phyloP scores from a whole-genome alignment of 1,284 basidiomycete genomes.

The Moesziomyces aphidis region DNA sequence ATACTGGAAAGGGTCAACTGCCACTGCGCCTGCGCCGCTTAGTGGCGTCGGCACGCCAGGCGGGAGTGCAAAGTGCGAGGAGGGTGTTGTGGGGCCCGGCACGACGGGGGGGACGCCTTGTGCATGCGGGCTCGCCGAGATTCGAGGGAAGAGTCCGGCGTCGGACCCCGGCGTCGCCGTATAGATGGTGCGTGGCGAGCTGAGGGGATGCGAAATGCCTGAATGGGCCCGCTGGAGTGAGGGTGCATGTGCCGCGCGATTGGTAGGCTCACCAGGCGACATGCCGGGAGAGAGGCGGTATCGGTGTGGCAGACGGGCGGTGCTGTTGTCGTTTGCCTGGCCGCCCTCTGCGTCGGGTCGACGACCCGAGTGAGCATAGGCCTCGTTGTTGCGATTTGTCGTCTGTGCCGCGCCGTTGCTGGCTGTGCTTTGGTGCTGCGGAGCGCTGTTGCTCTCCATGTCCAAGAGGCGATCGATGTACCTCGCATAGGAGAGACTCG shows the following conservation, averaged over 20 bases:
- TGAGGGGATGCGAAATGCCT: slow-evolving; percentile 13
- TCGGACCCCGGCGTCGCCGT: slow-evolving; percentile 21
- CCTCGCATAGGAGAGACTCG: slow-evolving; percentile 34
- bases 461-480: slow-evolving; percentile 37
- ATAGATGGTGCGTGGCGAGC: slow-evolving; percentile 34
- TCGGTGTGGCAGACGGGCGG: too few species aligned
- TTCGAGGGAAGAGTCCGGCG: slow-evolving; percentile 19
- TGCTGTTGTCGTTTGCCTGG: not conserved
- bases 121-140: slow-evolving; percentile 18
- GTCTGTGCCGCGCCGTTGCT: not conserved
- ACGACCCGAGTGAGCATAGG: not conserved
- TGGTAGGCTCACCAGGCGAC: not conserved
- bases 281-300: not conserved
- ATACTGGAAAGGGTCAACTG: slow-evolving; percentile 11
- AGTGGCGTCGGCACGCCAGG: not conserved
- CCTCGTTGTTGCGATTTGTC: not conserved
- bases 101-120: slow-evolving; percentile 2
- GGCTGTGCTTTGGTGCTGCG: not conserved
- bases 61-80: slow-evolving; percentile 22
- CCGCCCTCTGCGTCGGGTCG: not conserved
- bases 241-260: slow-evolving; percentile 1
- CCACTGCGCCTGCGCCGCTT: not conserved
- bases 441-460: slow-evolving; percentile 16
- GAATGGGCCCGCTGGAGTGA: slow-evolving; percentile 22
- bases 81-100: slow-evolving; percentile 15